phyloP scores from a whole-genome alignment of 306 rosid species.

The Prunus mume region DNA sequence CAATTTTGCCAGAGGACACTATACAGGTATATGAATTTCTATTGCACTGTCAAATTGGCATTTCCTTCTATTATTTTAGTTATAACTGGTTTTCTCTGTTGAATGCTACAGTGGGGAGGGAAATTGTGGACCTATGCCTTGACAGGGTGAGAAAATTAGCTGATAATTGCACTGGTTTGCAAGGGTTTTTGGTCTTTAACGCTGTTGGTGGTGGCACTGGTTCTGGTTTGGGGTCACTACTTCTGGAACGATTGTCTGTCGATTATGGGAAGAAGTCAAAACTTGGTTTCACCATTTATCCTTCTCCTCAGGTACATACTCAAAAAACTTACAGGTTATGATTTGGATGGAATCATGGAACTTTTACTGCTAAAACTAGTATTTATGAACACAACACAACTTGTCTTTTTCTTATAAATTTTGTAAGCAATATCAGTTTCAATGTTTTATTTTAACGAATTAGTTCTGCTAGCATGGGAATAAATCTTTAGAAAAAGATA shows the following conservation, averaged over 20 bases:
- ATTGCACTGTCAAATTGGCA: background rate
- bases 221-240: conserved; percentile 72
- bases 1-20: conserved; percentile 73
- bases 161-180: conserved; percentile 75
- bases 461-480: background rate
- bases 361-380: background rate
- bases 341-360: background rate
- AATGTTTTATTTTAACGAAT: background rate
- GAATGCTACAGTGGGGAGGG: conserved; percentile 60
- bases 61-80: background rate
- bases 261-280: conserved; percentile 75
- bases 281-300: conserved; percentile 70
- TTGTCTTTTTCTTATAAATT: background rate
- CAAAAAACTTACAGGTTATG: background rate
- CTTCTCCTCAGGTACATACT: conserved; percentile 71
- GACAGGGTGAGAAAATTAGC: conserved; percentile 63
- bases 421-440: background rate
- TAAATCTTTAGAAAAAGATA: background rate
- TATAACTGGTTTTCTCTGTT: conserved; percentile 21
- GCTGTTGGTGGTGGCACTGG: conserved; percentile 91
- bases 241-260: conserved; percentile 62
- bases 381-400: background rate
- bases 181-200: conserved; percentile 69
- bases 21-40: conserved; percentile 46
- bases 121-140: conserved; percentile 60